Conservation (phyloP, 2,329 filamentous ascomycete species). For the Cadophora sp. region DNA sequence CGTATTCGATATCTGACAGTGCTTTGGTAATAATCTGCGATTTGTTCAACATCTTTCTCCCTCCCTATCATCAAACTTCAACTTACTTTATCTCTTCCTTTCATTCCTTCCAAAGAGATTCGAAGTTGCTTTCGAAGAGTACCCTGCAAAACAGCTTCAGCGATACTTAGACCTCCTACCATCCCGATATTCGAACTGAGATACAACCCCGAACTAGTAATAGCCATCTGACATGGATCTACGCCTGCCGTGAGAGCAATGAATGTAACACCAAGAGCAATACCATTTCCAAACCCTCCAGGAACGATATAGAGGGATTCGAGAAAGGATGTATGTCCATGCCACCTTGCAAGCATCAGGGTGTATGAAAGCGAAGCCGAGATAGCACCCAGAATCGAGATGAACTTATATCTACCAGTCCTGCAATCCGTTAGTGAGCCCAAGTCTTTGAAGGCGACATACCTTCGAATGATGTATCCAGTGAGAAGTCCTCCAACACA, state of each 20-base stretch:
- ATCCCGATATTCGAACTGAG: constrained; percentile 45
- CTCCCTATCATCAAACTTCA: background rate
- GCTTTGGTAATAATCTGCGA: constrained; percentile 31
- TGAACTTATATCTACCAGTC: constrained; percentile 65
- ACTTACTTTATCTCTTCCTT: constrained; percentile 16
- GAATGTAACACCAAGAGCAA: constrained; percentile 55
- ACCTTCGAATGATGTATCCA: constrained; percentile 51
- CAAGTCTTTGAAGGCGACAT: background rate
- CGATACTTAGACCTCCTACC: constrained; percentile 36
- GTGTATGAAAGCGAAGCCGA: constrained; percentile 58
- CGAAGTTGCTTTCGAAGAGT: constrained; percentile 30
- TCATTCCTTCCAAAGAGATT: constrained; percentile 27
- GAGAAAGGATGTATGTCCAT: constrained; percentile 61
- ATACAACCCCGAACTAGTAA: constrained; percentile 56
- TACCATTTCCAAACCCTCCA: constrained; percentile 57
- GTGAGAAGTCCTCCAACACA: constrained; percentile 67
- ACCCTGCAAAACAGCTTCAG: constrained; percentile 32
- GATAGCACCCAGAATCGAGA: constrained; percentile 58
- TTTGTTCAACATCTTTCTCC: background rate
- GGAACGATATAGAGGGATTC: constrained; percentile 68
- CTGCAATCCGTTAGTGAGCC: constrained; percentile 16
- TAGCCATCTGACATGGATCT: constrained; percentile 53
- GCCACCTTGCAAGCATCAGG: constrained; percentile 63
- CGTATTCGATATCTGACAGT: constrained; percentile 32
- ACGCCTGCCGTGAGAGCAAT: constrained; percentile 57